A percentile compares a stretch with the other conserved stretches of the same genome.
Conservation (phyloP, 257 asterid genomes). For the Lantana camara region DNA sequence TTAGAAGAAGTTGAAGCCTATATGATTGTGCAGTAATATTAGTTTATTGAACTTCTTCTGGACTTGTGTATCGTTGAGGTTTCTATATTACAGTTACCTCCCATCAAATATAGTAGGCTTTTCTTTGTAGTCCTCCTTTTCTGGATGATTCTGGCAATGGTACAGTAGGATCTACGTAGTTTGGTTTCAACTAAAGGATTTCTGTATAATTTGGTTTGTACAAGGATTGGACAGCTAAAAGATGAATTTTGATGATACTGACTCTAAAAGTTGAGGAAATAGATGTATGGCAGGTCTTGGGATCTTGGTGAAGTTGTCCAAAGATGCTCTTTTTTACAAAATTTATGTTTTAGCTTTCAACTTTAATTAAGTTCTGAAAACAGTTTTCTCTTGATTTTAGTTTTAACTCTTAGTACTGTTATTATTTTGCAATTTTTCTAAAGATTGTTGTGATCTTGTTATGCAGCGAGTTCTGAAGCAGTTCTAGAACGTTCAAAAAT, state of each 20-base stretch:
- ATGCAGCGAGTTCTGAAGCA: no score
- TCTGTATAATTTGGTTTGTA: no score
- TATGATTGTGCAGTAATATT: conserved; percentile 1
- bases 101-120: neutral
- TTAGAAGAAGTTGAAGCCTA: conserved; percentile 12
- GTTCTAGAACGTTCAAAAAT: conserved; percentile 41
- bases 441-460: no score
- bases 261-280: conserved; percentile 12
- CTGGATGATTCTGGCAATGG: neutral
- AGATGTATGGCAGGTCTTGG: conserved; percentile 21
- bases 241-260: conserved; percentile 15
- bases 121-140: neutral
- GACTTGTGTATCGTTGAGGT: neutral
- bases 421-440: conserved; percentile 44
- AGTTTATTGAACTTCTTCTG: neutral
- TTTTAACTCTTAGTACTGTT: neutral
- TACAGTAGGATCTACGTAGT: conserved; percentile 8
- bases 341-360: conserved; percentile 14
- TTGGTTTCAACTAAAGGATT: no score
- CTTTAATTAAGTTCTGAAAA: no score
- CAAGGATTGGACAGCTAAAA: conserved; percentile 4
- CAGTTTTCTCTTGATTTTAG: neutral
- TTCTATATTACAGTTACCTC: neutral
- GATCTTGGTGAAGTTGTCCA: conserved; percentile 22
- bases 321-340: conserved; percentile 11